These are phyloP conservation scores for Yamadazyma takamatsuzukensis DNA, from an alignment of 805 yeast species.

Conservation along the genomic window DNA sequence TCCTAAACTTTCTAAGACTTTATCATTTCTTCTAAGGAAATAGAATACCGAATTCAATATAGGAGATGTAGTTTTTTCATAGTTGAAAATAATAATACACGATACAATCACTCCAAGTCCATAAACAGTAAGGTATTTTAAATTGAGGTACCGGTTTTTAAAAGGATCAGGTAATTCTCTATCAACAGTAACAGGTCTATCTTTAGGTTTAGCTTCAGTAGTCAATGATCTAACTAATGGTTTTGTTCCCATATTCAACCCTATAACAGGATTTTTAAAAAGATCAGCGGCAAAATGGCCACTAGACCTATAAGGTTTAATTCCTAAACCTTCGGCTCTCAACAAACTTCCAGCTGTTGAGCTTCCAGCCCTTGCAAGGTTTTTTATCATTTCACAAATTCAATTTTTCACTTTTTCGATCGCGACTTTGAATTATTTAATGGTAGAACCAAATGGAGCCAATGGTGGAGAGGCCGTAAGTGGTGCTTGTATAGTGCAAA, in stretches of 20 bases:
- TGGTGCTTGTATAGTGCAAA: slow-evolving; percentile 42
- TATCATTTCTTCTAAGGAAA: slow-evolving; percentile 71
- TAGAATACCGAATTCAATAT: slow-evolving; percentile 83
- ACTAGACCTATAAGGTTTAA: too few species aligned
- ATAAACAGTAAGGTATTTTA: slow-evolving; percentile 49
- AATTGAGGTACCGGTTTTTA: slow-evolving; percentile 47
- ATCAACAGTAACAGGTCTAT: slow-evolving; percentile 45
- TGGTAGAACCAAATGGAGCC: too few species aligned
- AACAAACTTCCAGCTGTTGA: too few species aligned
- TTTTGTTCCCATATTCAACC: neutral
- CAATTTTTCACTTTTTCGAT: too few species aligned
- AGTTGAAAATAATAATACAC: slow-evolving; percentile 70
- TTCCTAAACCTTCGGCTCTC: too few species aligned
- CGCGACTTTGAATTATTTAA: too few species aligned
- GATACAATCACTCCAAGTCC: slow-evolving; percentile 37
- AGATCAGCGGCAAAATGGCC: too few species aligned
- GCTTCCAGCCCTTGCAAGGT: too few species aligned
- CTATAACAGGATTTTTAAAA: too few species aligned
- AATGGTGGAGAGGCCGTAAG: too few species aligned
- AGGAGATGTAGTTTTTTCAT: slow-evolving; percentile 89
- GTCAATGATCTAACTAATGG: too few species aligned
- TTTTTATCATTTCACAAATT: too few species aligned
- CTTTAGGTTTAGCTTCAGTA: neutral
- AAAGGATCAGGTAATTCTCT: slow-evolving; percentile 81
- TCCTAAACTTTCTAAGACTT: slow-evolving; percentile 65